These are phyloP conservation scores for Suzukiozyma palmioleophila DNA, from an alignment of 1,139 yeast species.

Conservation along the genomic window DNA sequence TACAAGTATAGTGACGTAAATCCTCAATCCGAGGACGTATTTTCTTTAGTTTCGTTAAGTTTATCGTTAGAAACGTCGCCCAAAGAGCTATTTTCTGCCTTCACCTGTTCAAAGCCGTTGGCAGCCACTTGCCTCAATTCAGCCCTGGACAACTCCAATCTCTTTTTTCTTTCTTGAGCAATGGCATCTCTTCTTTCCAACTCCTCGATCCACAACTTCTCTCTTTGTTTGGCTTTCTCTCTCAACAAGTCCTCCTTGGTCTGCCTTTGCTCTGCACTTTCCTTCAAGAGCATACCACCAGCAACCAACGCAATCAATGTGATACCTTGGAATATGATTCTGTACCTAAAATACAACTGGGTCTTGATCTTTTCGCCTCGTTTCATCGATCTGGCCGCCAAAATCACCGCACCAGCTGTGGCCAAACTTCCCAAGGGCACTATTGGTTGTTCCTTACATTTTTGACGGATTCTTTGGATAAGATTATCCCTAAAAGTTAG, in stretches of 20 bases:
- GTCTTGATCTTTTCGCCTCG: constrained; percentile 72
- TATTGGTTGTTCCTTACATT: constrained; percentile 67
- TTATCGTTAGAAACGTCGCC: neutral
- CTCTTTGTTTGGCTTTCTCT: constrained; percentile 81
- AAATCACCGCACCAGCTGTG: constrained; percentile 73
- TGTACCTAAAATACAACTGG: constrained; percentile 82
- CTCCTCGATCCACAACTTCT: constrained; percentile 85
- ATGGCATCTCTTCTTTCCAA: constrained; percentile 76
- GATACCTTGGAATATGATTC: constrained; percentile 81
- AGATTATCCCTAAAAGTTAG: constrained; percentile 13
- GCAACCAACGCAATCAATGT: constrained; percentile 78
- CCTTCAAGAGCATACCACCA: constrained; percentile 63
- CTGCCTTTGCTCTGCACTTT: constrained; percentile 36
- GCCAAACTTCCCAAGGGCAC: constrained; percentile 79
- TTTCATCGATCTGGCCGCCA: constrained; percentile 75
- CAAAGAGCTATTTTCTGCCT: constrained; percentile 1
- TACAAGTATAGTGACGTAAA: no score
- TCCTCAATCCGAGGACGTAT: no score
- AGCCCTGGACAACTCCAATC: constrained; percentile 34
- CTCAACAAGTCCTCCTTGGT: constrained; percentile 57
- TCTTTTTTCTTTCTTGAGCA: constrained; percentile 58
- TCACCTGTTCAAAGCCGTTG: constrained; percentile 34
- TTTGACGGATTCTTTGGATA: constrained; percentile 26
- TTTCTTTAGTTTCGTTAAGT: no score
- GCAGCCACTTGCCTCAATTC: constrained; percentile 38